Conservation (phyloP, 1,284 basidiomycete species). For the Omphalotus olearius region DNA sequence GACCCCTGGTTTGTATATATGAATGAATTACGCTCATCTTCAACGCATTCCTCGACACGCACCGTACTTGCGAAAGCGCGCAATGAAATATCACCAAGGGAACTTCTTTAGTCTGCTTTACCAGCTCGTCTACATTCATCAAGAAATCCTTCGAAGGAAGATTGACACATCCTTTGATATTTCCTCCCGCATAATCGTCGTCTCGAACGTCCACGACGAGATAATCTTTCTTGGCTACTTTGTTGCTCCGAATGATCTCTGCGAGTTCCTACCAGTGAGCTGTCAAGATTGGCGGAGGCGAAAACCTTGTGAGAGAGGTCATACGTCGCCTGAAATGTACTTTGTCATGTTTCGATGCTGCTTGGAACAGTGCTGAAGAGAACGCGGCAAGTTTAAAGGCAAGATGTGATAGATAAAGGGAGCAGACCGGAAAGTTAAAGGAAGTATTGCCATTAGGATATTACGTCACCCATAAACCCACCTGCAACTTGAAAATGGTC, state of each 20-base stretch:
- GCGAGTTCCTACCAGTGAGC: conserved; percentile 53
- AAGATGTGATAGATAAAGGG: neutral
- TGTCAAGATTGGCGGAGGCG: neutral
- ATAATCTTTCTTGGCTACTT: conserved; percentile 59
- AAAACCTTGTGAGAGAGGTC: conserved; percentile 1
- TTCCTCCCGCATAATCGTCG: conserved; percentile 70
- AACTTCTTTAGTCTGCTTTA: conserved; percentile 57
- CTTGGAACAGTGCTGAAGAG: neutral
- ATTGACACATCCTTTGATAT: conserved; percentile 62
- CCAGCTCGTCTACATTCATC: conserved; percentile 49
- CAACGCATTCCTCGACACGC: conserved; percentile 20
- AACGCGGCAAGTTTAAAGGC: neutral
- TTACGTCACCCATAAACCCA: no score
- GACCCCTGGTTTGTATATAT: conserved; percentile 46
- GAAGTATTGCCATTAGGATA: no score
- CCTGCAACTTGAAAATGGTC: no score
- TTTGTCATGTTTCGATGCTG: conserved; percentile 25
- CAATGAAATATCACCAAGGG: conserved; percentile 73
- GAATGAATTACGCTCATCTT: neutral
- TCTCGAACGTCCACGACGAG: conserved; percentile 77
- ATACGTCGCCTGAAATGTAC: conserved; percentile 36
- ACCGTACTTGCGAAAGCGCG: conserved; percentile 70
- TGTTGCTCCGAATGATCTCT: conserved; percentile 58
- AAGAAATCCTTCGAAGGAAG: conserved; percentile 59
- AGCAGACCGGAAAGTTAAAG: neutral